Evolutionary conservation across 2,329 filamentous ascomycete species (phyloP).

Genomic region (Aspergillus pseudotamarii): DNA sequence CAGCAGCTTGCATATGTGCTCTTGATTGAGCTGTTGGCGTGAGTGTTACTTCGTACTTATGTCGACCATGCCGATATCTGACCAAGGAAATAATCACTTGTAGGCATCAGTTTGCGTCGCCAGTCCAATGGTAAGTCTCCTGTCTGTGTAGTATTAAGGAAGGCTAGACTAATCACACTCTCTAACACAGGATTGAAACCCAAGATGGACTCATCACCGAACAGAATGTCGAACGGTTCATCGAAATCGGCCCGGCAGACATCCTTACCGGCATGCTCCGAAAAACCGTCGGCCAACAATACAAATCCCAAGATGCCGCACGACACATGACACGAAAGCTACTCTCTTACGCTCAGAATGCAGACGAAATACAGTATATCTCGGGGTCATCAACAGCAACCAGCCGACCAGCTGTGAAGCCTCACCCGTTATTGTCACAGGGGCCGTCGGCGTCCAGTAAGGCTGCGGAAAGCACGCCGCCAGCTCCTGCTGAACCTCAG

Average conservation of each 20-base stretch:
- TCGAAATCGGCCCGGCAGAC: not conserved
- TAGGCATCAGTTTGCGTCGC: constrained; percentile 1
- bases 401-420: not conserved
- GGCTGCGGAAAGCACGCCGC: not conserved
- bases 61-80: not conserved
- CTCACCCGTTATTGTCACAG: not conserved
- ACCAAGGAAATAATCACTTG: not conserved
- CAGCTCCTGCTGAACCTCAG: not conserved
- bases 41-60: not conserved
- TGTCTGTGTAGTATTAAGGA: not conserved
- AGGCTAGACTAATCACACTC: not conserved
- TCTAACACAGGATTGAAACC: not conserved
- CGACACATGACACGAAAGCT: not conserved
- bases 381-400: not conserved
- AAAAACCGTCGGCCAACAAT: not conserved
- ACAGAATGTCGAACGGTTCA: not conserved
- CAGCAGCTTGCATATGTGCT: constrained; percentile 2
- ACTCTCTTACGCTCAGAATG: not conserved
- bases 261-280: not conserved
- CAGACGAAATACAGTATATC: not conserved
- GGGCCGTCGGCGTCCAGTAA: not conserved
- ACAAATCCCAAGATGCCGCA: not conserved
- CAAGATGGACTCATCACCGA: not conserved
- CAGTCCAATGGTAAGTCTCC: not conserved
- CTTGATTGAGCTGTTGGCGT: not conserved